Conservation (phyloP, 129 eudicot genomes). For the Flaveria ramosissima region DNA sequence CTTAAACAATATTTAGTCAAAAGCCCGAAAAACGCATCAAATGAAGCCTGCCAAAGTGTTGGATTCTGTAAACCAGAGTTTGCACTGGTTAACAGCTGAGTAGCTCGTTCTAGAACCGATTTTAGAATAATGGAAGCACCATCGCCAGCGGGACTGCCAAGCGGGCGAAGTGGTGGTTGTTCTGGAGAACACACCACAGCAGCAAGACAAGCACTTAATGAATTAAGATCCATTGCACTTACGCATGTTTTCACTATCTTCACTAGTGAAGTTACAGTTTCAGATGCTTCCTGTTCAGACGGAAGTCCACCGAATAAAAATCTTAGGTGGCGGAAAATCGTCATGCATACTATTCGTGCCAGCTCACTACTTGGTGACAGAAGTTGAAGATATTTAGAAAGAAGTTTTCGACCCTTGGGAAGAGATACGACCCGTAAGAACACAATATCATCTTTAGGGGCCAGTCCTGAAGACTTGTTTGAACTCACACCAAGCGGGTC, state of each 20-base stretch:
- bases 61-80: constrained; percentile 53
- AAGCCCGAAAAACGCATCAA: constrained; percentile 80
- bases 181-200: constrained; percentile 96
- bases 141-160: constrained; percentile 89
- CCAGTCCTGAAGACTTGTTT: constrained; percentile 48
- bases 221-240: constrained; percentile 79
- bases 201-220: constrained; percentile 90
- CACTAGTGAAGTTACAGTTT: constrained; percentile 52
- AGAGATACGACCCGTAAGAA: constrained; percentile 76
- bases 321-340: constrained; percentile 84
- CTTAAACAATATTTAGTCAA: constrained; percentile 80
- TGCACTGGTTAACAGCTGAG: constrained; percentile 46
- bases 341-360: constrained; percentile 89
- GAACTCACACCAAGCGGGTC: constrained; percentile 83
- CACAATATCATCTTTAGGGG: constrained; percentile 79
- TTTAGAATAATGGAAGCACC: constrained; percentile 79
- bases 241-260: constrained; percentile 56
- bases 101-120: constrained; percentile 72
- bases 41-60: constrained; percentile 96
- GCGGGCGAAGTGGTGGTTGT: constrained; percentile 95
- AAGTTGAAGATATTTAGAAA: constrained; percentile 68
- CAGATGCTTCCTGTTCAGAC: constrained; percentile 53
- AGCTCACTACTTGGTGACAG: constrained; percentile 82
- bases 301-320: constrained; percentile 81
- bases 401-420: constrained; percentile 81